Evolutionary conservation across 73 alveolate species (phyloP).

Genomic region (Symbiodinium natans): DNA sequence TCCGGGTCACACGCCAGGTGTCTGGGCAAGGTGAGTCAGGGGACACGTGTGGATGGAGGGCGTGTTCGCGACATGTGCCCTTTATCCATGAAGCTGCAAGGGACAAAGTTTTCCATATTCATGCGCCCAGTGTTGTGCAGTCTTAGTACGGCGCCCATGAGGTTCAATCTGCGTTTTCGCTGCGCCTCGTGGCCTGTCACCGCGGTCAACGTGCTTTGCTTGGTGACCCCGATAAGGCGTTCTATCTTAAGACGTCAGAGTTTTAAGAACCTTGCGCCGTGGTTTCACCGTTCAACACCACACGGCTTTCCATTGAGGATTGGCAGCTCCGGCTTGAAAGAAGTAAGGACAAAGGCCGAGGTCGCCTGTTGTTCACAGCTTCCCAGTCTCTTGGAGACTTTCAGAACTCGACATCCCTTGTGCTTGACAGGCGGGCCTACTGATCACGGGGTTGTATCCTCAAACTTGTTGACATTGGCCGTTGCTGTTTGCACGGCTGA

Average conservation of each 20-base stretch:
- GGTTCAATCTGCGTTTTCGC: conserved; percentile 87
- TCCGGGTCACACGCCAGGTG: conserved; percentile 84
- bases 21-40: background rate
- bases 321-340: conserved; percentile 36
- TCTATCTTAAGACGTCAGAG: too few species aligned
- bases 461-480: background rate
- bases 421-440: conserved; percentile 20
- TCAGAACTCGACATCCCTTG: too few species aligned
- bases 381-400: background rate
- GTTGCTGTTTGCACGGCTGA: background rate
- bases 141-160: background rate
- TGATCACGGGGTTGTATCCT: conserved; percentile 37
- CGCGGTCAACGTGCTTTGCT: background rate
- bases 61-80: background rate
- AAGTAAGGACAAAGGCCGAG: conserved; percentile 55
- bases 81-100: background rate
- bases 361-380: background rate
- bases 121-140: too few species aligned
- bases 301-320: conserved; percentile 28
- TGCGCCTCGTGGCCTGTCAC: conserved; percentile 59
- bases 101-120: too few species aligned
- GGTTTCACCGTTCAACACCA: too few species aligned
- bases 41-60: background rate
- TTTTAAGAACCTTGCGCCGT: too few species aligned
- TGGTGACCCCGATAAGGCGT: too few species aligned